phyloP scores from a whole-genome alignment of 2,329 filamentous ascomycete genomes.

The Pseudogymnoascus sp. region DNA sequence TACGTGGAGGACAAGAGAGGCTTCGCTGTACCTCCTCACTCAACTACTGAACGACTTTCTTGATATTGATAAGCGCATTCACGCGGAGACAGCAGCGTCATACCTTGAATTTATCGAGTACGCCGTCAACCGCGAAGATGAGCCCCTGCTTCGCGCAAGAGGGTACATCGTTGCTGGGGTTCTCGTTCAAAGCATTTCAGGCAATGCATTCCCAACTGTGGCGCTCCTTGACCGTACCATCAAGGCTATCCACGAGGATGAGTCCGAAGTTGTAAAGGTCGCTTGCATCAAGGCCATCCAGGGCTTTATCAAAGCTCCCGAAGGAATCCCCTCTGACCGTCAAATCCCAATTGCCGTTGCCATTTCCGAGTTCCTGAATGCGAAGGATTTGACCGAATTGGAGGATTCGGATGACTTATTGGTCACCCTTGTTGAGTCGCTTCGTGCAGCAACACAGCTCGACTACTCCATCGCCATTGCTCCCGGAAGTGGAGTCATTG shows the following conservation, averaged over 20 bases:
- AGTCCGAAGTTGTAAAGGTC: constrained; percentile 84
- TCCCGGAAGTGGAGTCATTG: constrained; percentile 65
- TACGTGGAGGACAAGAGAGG: constrained; percentile 64
- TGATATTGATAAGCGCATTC: constrained; percentile 68
- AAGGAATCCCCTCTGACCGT: constrained; percentile 45
- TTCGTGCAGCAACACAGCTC: constrained; percentile 75
- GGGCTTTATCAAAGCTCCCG: constrained; percentile 48
- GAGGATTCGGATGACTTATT: constrained; percentile 88
- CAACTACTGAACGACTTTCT: constrained; percentile 77
- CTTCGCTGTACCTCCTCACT: constrained; percentile 78
- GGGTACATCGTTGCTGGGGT: constrained; percentile 82
- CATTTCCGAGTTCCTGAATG: constrained; percentile 66
- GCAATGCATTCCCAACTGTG: constrained; percentile 49
- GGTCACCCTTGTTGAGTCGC: constrained; percentile 79
- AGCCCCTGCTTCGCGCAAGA: constrained; percentile 75
- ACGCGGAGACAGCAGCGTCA: constrained; percentile 60
- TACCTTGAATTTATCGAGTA: constrained; percentile 78
- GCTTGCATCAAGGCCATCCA: constrained; percentile 85
- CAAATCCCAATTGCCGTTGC: constrained; percentile 57
- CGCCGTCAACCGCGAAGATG: constrained; percentile 61
- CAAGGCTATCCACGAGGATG: constrained; percentile 66
- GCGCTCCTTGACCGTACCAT: constrained; percentile 67
- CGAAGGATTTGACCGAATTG: constrained; percentile 75
- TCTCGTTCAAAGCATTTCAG: constrained; percentile 62
- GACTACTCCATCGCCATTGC: constrained; percentile 70